A percentile compares a stretch with the other conserved stretches of the same genome.
These are phyloP conservation scores for Comarum palustre DNA, from an alignment of 306 rosid genomes.

Conservation along the genomic window DNA sequence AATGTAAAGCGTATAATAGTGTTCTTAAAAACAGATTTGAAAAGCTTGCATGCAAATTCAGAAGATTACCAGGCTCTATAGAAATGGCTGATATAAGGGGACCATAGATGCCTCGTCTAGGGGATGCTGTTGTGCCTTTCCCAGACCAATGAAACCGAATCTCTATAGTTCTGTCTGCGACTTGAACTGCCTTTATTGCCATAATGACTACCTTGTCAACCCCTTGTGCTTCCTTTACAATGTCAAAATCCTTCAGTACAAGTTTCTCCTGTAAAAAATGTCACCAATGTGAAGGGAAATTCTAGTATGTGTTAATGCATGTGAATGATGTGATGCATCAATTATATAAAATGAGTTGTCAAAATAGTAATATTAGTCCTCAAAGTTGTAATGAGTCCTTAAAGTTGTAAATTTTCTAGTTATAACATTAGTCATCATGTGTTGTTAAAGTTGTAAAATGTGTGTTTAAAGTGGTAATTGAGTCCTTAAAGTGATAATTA, in stretches of 20 bases:
- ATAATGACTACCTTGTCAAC: constrained; percentile 32
- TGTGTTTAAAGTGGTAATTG: too few species aligned
- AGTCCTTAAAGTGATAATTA: too few species aligned
- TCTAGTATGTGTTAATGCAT: too few species aligned
- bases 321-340: too few species aligned
- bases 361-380: too few species aligned
- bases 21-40: background rate
- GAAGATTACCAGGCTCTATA: background rate
- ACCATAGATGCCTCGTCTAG: constrained; percentile 12
- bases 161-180: constrained; percentile 5
- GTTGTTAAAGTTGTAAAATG: too few species aligned
- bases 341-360: too few species aligned
- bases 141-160: constrained; percentile 27
- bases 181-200: background rate
- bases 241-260: constrained; percentile 44
- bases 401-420: too few species aligned
- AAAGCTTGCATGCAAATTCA: background rate
- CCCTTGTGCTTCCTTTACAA: constrained; percentile 33
- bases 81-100: constrained; percentile 30
- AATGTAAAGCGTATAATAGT: background rate
- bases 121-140: constrained; percentile 25
- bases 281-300: too few species aligned
- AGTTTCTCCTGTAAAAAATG: constrained; percentile 36
- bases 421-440: too few species aligned
- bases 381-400: too few species aligned